Evolutionary conservation across 75 land plant species (phyloP), one percentile per base, ranked within the genome.

Genomic region (Cryptomeria japonica): DNA sequence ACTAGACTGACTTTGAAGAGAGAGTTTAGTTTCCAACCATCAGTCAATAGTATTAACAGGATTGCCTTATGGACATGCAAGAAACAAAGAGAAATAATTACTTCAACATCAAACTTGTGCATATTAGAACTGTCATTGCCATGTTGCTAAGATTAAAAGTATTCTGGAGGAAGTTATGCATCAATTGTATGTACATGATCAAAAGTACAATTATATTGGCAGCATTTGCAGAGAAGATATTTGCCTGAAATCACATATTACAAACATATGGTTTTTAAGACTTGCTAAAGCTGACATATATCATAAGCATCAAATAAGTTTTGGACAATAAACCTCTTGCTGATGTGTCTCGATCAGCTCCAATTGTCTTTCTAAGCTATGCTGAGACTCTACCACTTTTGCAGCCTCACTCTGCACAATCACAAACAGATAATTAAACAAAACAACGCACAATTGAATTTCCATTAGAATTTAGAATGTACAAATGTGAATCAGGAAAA

Each of bases 341-440:
- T 98, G 99, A 89, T 98, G 99, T 80, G 99, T 98, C 90, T 98
- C 99, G 88, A 98, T 97, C 55, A 98, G 93, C 89, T 98, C 99
- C 47, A 98, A 88, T 70, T 95, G 95, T 36, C 96, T 87, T 89
- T 97, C 99, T 91, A 98, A 92, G 55, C 88, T 90, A 89, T 93
- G 91, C 89, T 98, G 97, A 83, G 95, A 94, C 88, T 98, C 99
- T 51, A 98, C 99, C 88, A 97, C 99, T 87, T 95, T 95, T 28
- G 99, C 97, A 75, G 97, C 99, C 89, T 98, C 99, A 90, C 94
- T 95, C 99, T 98, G 86, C 41, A 85, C 5, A 44, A 44, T 82
- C 34, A 82, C 42, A 12, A 82, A 44, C 32, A 82, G 84, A 44
- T 13, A 46, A n/a, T 82, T 46, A 82, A 79, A 82, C 51, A 46